Conservation (phyloP, 2,329 filamentous ascomycete genomes). For the Neofusicoccum cordaticola region DNA sequence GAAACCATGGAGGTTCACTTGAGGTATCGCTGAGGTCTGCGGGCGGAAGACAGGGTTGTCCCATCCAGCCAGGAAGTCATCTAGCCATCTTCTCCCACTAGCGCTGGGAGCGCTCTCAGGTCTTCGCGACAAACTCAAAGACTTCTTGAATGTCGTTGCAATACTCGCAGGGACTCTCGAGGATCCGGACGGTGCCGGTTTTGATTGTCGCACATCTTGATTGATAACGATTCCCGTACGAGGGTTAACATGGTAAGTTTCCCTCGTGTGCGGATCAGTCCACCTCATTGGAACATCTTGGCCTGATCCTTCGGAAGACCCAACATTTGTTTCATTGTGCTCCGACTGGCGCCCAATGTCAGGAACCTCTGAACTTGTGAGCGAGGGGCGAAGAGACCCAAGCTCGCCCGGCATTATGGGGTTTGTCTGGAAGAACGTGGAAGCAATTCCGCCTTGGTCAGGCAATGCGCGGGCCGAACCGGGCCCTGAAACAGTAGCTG, state of each 20-base stretch:
- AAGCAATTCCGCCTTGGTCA: not conserved
- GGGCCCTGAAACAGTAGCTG: not conserved
- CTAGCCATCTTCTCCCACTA: conserved; percentile 52
- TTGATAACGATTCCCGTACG: conserved; percentile 51
- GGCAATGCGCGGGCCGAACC: conserved; percentile 6
- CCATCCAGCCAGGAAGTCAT: conserved; percentile 63
- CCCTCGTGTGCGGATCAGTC: conserved; percentile 60
- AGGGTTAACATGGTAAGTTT: conserved; percentile 51
- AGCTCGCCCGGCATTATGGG: conserved; percentile 2
- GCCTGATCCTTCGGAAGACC: not conserved
- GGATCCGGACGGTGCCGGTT: conserved; percentile 2
- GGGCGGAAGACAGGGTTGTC: conserved; percentile 71
- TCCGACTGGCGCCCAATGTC: not conserved
- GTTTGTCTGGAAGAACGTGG: conserved; percentile 8
- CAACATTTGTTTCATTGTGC: not conserved
- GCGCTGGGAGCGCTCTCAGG: conserved; percentile 7
- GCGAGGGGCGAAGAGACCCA: not conserved
- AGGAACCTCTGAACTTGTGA: not conserved
- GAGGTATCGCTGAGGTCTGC: conserved; percentile 43
- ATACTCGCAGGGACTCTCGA: conserved; percentile 17
- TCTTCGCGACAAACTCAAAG: conserved; percentile 31
- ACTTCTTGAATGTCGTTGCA: conserved; percentile 24
- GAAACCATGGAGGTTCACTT: conserved; percentile 29
- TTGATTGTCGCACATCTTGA: not conserved
- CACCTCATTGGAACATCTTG: conserved; percentile 49